Percentiles rank a stretch among this genome's conserved stretches.
Conservation (phyloP, 2,329 filamentous ascomycete genomes). For the Ceratocystis alfenasii region DNA sequence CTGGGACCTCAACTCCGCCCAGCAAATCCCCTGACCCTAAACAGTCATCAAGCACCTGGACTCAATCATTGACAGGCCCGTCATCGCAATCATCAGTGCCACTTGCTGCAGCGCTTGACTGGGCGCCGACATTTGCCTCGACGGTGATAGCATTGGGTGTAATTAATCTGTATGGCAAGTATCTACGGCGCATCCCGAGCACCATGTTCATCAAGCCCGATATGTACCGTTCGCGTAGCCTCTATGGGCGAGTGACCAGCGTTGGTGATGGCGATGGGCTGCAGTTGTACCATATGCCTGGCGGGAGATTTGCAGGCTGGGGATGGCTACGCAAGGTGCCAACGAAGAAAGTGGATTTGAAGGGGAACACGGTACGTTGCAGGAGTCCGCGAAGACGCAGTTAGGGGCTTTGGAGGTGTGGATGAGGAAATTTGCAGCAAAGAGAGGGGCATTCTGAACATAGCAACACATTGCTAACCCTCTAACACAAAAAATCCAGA, state of each 20-base stretch:
- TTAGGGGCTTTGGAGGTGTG: not conserved
- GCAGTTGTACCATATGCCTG: conserved; percentile 85
- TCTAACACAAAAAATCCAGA: conserved; percentile 38
- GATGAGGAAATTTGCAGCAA: not conserved
- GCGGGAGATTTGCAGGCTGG: conserved; percentile 79
- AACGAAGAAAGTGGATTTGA: conserved; percentile 53
- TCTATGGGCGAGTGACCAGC: conserved; percentile 79
- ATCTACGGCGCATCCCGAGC: conserved; percentile 73
- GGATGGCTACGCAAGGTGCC: conserved; percentile 77
- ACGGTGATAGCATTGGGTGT: conserved; percentile 32
- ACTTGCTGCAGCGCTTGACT: conserved; percentile 31
- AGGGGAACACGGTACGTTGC: conserved; percentile 58
- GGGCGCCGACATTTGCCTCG: conserved; percentile 31
- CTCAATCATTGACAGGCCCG: conserved; percentile 29
- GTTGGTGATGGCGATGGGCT: conserved; percentile 97
- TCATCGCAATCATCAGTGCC: conserved; percentile 22
- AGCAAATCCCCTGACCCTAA: conserved; percentile 24
- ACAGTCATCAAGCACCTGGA: conserved; percentile 30
- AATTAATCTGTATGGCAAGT: conserved; percentile 53
- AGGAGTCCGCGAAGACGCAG: not conserved
- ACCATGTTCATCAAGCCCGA: conserved; percentile 61
- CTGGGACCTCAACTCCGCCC: conserved; percentile 14
- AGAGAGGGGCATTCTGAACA: not conserved
- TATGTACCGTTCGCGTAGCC: conserved; percentile 60
- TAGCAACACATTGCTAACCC: not conserved